Percentiles rank a stretch among this genome's conserved stretches.
Conservation (phyloP, 2,329 filamentous ascomycete genomes). For the Dactylellina cionopaga region DNA sequence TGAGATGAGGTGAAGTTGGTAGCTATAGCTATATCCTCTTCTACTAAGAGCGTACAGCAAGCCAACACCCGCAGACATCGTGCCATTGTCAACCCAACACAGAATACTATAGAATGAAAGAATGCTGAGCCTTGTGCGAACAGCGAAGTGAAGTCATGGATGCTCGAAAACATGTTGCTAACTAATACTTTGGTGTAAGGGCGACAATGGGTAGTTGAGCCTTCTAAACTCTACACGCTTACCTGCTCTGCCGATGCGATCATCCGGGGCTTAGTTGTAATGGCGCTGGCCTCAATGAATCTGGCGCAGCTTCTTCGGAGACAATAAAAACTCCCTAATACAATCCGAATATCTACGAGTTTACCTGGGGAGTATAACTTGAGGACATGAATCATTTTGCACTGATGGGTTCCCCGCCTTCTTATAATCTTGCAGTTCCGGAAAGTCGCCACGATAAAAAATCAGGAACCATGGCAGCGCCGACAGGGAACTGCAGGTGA, state of each 20-base stretch:
- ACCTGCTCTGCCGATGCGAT: background rate
- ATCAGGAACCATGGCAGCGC: constrained; percentile 31
- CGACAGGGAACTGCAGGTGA: constrained; percentile 13
- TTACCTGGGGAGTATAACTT: constrained; percentile 12
- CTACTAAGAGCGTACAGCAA: background rate
- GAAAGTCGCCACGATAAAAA: constrained; percentile 2
- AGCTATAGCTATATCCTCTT: background rate
- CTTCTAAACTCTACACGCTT: background rate
- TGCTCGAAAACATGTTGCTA: no score
- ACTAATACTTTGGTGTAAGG: background rate
- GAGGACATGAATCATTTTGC: constrained; percentile 2
- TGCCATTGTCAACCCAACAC: constrained; percentile 7
- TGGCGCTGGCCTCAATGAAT: background rate
- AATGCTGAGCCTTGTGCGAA: background rate
- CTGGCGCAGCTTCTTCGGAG: background rate
- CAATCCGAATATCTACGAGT: constrained; percentile 6
- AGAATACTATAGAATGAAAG: background rate
- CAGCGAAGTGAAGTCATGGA: background rate
- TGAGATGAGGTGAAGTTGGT: background rate
- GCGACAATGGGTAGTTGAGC: background rate
- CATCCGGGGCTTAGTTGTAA: background rate
- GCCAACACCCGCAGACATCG: background rate
- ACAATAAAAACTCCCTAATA: background rate
- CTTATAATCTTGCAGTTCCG: constrained; percentile 31
- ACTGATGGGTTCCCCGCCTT: constrained; percentile 20